phyloP scores from a whole-genome alignment of 2,329 filamentous ascomycete species.

The Pseudofabraea citricarpa region DNA sequence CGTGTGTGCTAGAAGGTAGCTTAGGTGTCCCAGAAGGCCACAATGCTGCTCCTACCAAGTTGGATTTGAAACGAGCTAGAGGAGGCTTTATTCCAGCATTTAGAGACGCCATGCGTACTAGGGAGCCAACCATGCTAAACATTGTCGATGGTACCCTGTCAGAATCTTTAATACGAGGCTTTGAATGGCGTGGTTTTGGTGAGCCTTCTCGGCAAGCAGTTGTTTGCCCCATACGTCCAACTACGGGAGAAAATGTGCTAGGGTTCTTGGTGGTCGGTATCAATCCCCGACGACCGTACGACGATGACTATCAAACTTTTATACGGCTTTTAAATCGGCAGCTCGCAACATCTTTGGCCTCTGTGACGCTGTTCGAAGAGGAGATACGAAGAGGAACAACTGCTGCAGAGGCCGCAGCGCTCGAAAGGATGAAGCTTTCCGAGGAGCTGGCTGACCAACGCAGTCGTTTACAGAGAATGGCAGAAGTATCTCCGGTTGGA shows the following conservation, averaged over 20 bases:
- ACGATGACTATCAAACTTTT: conserved; percentile 74
- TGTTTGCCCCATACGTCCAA: conserved; percentile 73
- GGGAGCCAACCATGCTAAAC: conserved; percentile 62
- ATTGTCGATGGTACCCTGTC: conserved; percentile 62
- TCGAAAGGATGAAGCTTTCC: conserved; percentile 42
- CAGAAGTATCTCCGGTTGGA: conserved; percentile 75
- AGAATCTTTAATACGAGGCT: conserved; percentile 54
- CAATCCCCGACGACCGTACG: conserved; percentile 72
- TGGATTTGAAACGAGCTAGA: conserved; percentile 65
- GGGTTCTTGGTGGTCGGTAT: conserved; percentile 73
- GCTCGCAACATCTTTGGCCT: conserved; percentile 73
- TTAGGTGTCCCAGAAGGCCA: conserved; percentile 65
- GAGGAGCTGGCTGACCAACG: conserved; percentile 21
- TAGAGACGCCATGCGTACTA: conserved; percentile 65
- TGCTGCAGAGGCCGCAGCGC: conserved; percentile 67
- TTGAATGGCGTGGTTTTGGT: conserved; percentile 68
- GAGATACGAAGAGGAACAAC: conserved; percentile 69
- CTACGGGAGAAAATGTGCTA: conserved; percentile 63
- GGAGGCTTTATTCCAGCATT: conserved; percentile 75
- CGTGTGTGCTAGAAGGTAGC: conserved; percentile 65
- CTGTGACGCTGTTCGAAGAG: conserved; percentile 75
- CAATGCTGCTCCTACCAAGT: conserved; percentile 47
- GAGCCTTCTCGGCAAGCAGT: conserved; percentile 67
- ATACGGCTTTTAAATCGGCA: conserved; percentile 69
- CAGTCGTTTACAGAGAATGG: conserved; percentile 52